Conservation (phyloP, 1,139 yeast genomes). For the Hyphopichia burtonii region DNA sequence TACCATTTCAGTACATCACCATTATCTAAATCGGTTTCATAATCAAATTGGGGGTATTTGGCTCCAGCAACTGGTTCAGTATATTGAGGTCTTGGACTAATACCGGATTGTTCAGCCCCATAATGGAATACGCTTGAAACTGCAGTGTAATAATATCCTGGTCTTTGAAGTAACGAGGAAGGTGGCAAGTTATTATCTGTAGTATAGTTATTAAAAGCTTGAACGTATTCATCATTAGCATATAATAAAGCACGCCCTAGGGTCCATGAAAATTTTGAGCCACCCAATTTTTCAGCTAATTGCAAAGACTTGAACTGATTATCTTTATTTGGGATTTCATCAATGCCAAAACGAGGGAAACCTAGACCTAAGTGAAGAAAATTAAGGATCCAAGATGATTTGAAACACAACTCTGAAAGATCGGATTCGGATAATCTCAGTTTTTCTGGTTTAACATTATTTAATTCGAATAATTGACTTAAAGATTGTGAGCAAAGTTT, state of each 20-base stretch:
- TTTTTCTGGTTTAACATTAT: constrained; percentile 23
- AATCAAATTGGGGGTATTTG: constrained; percentile 25
- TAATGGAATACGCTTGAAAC: constrained; percentile 45
- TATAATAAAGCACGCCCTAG: constrained; percentile 76
- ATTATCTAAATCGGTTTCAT: constrained; percentile 27
- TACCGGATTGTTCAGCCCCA: constrained; percentile 53
- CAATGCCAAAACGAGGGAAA: constrained; percentile 59
- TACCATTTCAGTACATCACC: constrained; percentile 37
- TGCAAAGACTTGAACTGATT: constrained; percentile 49
- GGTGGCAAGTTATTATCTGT: background rate
- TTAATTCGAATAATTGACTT: constrained; percentile 41
- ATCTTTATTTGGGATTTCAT: constrained; percentile 23
- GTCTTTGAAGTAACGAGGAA: constrained; percentile 12
- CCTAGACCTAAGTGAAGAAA: constrained; percentile 74
- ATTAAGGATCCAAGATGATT: constrained; percentile 69
- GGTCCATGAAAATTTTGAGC: constrained; percentile 78
- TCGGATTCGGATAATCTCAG: constrained; percentile 37
- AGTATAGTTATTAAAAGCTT: constrained; percentile 35
- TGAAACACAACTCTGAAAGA: constrained; percentile 57
- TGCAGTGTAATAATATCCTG: constrained; percentile 52
- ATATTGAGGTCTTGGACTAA: constrained; percentile 46
- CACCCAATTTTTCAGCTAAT: constrained; percentile 62
- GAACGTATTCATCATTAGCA: constrained; percentile 45
- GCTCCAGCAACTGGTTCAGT: constrained; percentile 21
- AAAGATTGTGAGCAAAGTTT: constrained; percentile 45